These are phyloP conservation scores for Tuber calosporum DNA, from an alignment of 495 filamentous ascomycete genomes.

Conservation along the genomic window DNA sequence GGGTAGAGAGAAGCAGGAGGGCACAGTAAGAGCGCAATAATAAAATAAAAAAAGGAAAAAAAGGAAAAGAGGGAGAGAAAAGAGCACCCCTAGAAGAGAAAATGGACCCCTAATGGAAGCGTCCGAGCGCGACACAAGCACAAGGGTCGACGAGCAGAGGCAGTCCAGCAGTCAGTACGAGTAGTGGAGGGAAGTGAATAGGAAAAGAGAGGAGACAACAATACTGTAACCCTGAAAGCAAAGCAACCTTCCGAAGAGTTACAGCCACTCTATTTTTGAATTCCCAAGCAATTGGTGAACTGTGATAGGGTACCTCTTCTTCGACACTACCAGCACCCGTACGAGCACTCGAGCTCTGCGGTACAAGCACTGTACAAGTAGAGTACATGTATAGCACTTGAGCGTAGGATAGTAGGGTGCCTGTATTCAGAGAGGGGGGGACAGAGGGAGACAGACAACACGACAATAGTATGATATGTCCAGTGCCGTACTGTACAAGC, in stretches of 20 bases:
- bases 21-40: neutral
- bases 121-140: neutral
- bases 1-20: neutral
- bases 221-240: neutral
- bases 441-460: neutral
- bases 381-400: neutral
- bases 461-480: neutral
- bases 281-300: neutral
- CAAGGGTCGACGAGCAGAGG: neutral
- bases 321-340: too few species aligned
- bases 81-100: neutral
- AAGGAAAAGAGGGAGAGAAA: neutral
- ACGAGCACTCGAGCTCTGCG: too few species aligned
- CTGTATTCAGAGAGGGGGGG: too few species aligned
- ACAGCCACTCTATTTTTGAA: neutral
- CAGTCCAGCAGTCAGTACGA: neutral
- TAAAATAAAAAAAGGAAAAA: neutral
- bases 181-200: neutral
- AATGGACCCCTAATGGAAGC: neutral
- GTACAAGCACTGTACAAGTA: too few species aligned
- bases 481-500: too few species aligned
- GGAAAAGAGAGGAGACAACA: neutral
- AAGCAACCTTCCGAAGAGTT: neutral
- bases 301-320: too few species aligned
- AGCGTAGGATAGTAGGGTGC: neutral